Base-by-base conservation (phyloP, 257 asterid species). In the Oldenlandia corymbosa region DNA sequence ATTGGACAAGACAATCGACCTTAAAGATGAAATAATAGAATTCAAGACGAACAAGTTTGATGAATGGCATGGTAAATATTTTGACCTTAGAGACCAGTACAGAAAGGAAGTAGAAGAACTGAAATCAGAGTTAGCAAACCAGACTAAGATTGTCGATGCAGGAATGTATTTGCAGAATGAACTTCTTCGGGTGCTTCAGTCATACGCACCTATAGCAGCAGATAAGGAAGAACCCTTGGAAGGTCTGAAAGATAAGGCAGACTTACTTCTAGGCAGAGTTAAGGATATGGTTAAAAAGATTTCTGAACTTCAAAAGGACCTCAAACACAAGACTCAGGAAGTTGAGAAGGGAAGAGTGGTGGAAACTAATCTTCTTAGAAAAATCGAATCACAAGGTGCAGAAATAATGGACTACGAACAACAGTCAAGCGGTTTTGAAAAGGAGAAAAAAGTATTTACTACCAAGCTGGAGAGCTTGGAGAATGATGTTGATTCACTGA, bases 111-210 rank as follows among this genome's bases (percentile, higher is more conserved):
- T 52, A 61, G 84, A 68, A 68, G 78, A 77, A 54, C 65, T 88
- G 75, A 75, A 64, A 60, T 60, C 37, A 52, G 87, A 79, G 76
- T 73, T 85, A 52, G 75, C 58, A 73, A 76, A 69, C 72, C 87
- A 83, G 79, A 73, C 82, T 16, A 69, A 60, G 79, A 95, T 86
- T 77, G 79, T 78, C 69, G 95, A 83, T 61, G 83, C 75, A 47
- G 73, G 64, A 60, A 81, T 78, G 85, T 76, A 71, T 59, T 72
- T 80, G 70, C 83, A 83, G 63, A 76, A 73, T 64, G 76, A 75
- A 81, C 85, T 88, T 68, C 85, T 88, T 65, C 78, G 71, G 49
- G 34, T 75, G 42, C 74, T 80, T 70, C 81, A 80, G 53, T 73
- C 77, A n/a, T 76, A 81, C 14, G 60, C 79, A 45, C 70, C 87